Conservation (phyloP, 2,329 filamentous ascomycete species). For the Penicillium psychrosexuale region DNA sequence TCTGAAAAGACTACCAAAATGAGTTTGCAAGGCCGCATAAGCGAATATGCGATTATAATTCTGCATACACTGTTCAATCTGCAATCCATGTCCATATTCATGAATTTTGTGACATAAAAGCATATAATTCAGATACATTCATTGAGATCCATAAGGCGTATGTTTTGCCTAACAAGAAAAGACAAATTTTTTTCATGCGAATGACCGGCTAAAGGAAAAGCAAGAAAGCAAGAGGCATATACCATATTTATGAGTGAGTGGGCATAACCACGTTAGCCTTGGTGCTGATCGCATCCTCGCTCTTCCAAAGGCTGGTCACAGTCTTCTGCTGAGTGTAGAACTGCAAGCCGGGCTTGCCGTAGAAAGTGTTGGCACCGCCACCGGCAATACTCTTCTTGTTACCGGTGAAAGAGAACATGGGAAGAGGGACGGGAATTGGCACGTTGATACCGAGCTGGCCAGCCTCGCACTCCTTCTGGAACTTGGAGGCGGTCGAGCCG, state of each 20-base stretch:
- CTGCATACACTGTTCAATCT: conserved; percentile 1
- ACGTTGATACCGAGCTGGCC: conserved; percentile 67
- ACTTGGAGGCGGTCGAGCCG: conserved; percentile 58
- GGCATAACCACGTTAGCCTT: conserved; percentile 92
- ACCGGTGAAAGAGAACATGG: conserved; percentile 64
- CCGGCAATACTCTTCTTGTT: conserved; percentile 90
- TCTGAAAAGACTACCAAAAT: too few relatives aligned
- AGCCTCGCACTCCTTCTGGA: conserved; percentile 65
- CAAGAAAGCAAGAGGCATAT: neutral
- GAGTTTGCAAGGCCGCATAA: too few relatives aligned
- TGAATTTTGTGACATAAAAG: neutral
- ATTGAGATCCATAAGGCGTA: conserved; percentile 2
- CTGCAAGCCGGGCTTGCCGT: conserved; percentile 84
- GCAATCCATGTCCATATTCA: neutral
- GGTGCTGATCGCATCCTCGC: conserved; percentile 76
- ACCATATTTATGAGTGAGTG: conserved; percentile 48
- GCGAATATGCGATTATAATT: neutral
- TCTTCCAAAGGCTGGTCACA: conserved; percentile 87
- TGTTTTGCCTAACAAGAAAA: neutral
- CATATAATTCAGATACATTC: conserved; percentile 1
- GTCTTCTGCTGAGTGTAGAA: conserved; percentile 99
- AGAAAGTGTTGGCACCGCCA: conserved; percentile 89
- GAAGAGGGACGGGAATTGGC: conserved; percentile 60
- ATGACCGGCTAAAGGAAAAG: conserved; percentile 3
- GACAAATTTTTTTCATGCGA: neutral